Base-by-base conservation (phyloP, 306 rosid genomes). In the Urtica urens region DNA sequence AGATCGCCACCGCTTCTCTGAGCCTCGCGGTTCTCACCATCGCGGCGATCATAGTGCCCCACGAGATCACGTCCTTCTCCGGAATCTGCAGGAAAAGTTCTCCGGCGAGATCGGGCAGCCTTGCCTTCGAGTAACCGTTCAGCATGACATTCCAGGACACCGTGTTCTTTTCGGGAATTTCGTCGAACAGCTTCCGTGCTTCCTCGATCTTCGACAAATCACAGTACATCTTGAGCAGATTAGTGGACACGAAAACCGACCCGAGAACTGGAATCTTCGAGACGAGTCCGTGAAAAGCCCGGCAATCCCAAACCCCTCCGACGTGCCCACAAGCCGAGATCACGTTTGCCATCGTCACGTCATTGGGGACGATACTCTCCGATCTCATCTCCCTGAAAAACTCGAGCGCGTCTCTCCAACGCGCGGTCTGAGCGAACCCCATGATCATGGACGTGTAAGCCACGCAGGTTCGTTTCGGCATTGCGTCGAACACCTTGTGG, bases 1-100 rank as follows among this genome's bases (percentile, higher is more conserved):
- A 74, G 77, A 75, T 49, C 53, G 53, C 26, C 50, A 84, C 44
- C 59, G 97, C 97, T 66, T 81, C 94, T 53, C 23, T 47, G 52
- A 90, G 54, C 58, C 63, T 35, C 51, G 69, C 80, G 54, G 15
- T 65, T 75, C 58, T 82, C 59, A 85, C 67, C 66, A 72, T 79
- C 55, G 82, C 82, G 69, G 81, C 90, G 24, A 81, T 78, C 72
- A 90, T 72, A 9, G 95, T 84, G 17, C 94, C 95, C 95, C 97
- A 90, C 0, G 94, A 81, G 60, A 84, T 60, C 42, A 84, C 77
- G 63, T 90, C 95, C 58, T 76, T 84, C 22, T 23, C 39, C 38
- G 79, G 80, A 45, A 74, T 68, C 20, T 50, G 69, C 59, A 81
- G 87, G 56, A 90, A 90, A 69, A 81, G 65, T 47, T 77, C 87